These are phyloP conservation scores for Hyparrhenia diplandra DNA, from an alignment of 176 grass and related monocot genomes.

Conservation along the genomic window DNA sequence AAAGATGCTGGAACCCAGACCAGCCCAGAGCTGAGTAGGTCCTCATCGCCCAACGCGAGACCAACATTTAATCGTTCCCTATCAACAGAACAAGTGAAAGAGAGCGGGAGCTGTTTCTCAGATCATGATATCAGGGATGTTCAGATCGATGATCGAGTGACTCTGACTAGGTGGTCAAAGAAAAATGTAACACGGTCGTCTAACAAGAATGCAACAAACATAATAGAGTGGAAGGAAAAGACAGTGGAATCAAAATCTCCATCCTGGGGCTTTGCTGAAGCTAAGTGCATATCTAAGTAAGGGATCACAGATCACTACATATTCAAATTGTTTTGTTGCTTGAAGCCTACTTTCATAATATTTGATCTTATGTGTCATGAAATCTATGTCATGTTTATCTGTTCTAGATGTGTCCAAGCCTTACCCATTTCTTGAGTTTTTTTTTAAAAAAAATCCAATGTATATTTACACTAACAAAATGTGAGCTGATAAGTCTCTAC, in stretches of 20 bases:
- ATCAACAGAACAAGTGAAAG: constrained; percentile 38
- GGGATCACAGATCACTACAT: background rate
- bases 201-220: constrained; percentile 55
- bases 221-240: constrained; percentile 81
- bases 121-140: constrained; percentile 87
- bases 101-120: constrained; percentile 55
- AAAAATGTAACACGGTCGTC: constrained; percentile 56
- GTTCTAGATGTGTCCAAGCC: background rate
- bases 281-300: constrained; percentile 73
- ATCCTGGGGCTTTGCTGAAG: constrained; percentile 59
- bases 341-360: constrained; percentile 4
- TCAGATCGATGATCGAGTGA: constrained; percentile 75
- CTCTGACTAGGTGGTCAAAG: constrained; percentile 87
- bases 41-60: constrained; percentile 50
- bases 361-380: background rate
- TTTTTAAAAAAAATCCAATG: background rate
- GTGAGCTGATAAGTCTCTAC: constrained; percentile 8
- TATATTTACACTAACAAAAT: background rate
- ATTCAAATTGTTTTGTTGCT: constrained; percentile 9
- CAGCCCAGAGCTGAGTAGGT: constrained; percentile 66
- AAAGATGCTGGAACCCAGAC: constrained; percentile 91
- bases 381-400: background rate
- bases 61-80: constrained; percentile 32
- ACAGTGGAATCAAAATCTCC: constrained; percentile 48
- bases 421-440: background rate